A percentile compares a stretch with the other conserved stretches of the same genome.
Conservation (phyloP, 2,329 filamentous ascomycete genomes). For the Colletotrichum agaves region DNA sequence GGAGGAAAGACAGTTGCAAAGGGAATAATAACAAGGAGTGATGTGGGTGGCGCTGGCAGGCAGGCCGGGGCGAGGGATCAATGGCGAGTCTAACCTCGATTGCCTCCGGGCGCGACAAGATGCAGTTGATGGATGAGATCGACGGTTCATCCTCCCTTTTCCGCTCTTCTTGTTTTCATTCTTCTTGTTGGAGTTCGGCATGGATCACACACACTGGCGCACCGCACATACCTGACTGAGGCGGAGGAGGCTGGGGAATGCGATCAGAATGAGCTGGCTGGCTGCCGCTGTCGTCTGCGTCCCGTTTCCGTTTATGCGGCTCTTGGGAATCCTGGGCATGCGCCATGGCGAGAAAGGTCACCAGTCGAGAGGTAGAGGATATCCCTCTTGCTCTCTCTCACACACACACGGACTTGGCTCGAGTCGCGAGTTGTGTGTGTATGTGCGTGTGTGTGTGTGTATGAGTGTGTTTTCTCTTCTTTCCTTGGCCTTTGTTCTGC, state of each 20-base stretch:
- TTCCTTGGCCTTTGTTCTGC: background rate
- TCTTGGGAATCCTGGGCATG: slow-evolving; percentile 53
- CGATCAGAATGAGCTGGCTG: slow-evolving; percentile 51
- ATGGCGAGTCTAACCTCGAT: slow-evolving; percentile 38
- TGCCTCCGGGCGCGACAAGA: slow-evolving; percentile 36
- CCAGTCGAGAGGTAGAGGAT: slow-evolving; percentile 13
- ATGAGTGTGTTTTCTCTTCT: background rate
- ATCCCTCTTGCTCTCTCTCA: too few species aligned
- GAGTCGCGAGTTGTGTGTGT: slow-evolving; percentile 13
- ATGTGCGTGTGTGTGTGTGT: background rate
- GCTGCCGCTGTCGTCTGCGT: slow-evolving; percentile 55
- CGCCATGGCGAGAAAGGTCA: slow-evolving; percentile 49
- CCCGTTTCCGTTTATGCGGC: slow-evolving; percentile 60
- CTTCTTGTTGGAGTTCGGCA: slow-evolving; percentile 35
- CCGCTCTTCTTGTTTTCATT: slow-evolving; percentile 29
- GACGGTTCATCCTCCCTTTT: slow-evolving; percentile 24
- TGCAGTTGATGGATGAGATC: slow-evolving; percentile 34
- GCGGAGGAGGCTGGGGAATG: slow-evolving; percentile 56
- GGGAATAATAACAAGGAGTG: slow-evolving; percentile 28
- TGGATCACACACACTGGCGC: slow-evolving; percentile 36
- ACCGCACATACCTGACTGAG: slow-evolving; percentile 56
- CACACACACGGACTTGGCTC: background rate
- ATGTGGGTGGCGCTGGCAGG: slow-evolving; percentile 34
- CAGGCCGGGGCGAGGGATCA: slow-evolving; percentile 37
- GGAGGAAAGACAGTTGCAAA: background rate